Conservation (phyloP, 2,329 filamentous ascomycete species). For the Hyphodiscus sp. region DNA sequence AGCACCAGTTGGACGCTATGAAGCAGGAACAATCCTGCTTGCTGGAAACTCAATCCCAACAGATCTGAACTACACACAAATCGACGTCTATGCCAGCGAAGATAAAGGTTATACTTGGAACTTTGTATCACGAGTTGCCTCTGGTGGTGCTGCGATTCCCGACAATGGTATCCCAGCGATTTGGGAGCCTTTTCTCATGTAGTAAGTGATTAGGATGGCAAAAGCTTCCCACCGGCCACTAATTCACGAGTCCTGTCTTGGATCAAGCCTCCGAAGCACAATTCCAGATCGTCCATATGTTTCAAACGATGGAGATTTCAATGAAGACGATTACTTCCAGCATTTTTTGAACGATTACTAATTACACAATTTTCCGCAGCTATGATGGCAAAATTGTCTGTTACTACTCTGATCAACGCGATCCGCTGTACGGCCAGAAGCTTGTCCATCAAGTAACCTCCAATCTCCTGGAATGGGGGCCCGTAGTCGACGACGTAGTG, state of each 20-base stretch:
- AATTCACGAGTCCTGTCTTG: too few species aligned
- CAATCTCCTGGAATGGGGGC: constrained; percentile 54
- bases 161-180: constrained; percentile 59
- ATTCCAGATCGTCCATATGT: too few species aligned
- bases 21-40: constrained; percentile 56
- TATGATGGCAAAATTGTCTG: constrained; percentile 53
- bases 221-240: too few species aligned
- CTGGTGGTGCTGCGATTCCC: constrained; percentile 51
- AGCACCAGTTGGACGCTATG: constrained; percentile 48
- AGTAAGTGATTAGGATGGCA: constrained; percentile 13
- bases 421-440: constrained; percentile 60
- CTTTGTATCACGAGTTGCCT: constrained; percentile 60
- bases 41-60: constrained; percentile 38
- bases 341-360: too few species aligned
- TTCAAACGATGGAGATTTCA: too few species aligned
- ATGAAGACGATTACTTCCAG: too few species aligned
- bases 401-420: constrained; percentile 69
- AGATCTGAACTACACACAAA: constrained; percentile 56
- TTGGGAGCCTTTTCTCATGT: constrained; percentile 65
- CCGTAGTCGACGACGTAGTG: constrained; percentile 54
- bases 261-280: too few species aligned
- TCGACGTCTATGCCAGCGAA: constrained; percentile 61
- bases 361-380: too few species aligned
- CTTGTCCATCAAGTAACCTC: constrained; percentile 50
- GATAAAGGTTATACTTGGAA: constrained; percentile 57